Conservation (phyloP, 495 filamentous ascomycete species). For the Penicillium simplicissimum region DNA sequence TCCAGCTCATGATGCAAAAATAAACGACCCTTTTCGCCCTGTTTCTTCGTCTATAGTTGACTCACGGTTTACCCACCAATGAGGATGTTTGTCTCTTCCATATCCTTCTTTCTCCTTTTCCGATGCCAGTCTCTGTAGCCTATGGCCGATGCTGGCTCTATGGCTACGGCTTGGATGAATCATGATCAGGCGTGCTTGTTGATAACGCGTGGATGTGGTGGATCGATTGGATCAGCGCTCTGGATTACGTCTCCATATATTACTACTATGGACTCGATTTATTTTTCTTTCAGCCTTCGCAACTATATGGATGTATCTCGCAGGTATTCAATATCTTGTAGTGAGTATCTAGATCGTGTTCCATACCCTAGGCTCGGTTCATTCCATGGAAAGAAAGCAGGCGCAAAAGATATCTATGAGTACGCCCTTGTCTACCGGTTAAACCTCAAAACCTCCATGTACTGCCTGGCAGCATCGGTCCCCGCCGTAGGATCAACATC, state of each 20-base stretch:
- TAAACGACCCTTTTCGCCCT: constrained; percentile 50
- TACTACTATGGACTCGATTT: constrained; percentile 13
- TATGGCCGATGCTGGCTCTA: constrained; percentile 33
- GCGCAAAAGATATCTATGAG: not conserved
- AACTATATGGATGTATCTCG: not conserved
- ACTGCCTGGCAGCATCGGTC: constrained; percentile 48
- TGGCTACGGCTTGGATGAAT: constrained; percentile 32
- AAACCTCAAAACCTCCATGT: constrained; percentile 50
- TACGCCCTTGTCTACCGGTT: constrained; percentile 32
- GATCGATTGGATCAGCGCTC: constrained; percentile 12
- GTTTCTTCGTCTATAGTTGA: constrained; percentile 38
- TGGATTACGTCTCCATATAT: constrained; percentile 16
- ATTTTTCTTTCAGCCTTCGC: not conserved
- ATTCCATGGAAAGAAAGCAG: not conserved
- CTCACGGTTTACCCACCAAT: constrained; percentile 22
- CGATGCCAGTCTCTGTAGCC: constrained; percentile 25
- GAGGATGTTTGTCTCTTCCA: constrained; percentile 24
- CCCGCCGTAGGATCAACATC: constrained; percentile 43
- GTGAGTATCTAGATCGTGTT: not conserved
- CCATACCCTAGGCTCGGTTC: not conserved
- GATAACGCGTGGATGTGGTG: constrained; percentile 16
- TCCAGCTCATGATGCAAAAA: constrained; percentile 99
- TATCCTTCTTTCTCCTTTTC: constrained; percentile 24
- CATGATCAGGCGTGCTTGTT: constrained; percentile 36
- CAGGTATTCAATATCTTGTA: not conserved